These are phyloP conservation scores for Serendipita sp. DNA, from an alignment of 768 basidiomycete genomes.

Conservation along the genomic window DNA sequence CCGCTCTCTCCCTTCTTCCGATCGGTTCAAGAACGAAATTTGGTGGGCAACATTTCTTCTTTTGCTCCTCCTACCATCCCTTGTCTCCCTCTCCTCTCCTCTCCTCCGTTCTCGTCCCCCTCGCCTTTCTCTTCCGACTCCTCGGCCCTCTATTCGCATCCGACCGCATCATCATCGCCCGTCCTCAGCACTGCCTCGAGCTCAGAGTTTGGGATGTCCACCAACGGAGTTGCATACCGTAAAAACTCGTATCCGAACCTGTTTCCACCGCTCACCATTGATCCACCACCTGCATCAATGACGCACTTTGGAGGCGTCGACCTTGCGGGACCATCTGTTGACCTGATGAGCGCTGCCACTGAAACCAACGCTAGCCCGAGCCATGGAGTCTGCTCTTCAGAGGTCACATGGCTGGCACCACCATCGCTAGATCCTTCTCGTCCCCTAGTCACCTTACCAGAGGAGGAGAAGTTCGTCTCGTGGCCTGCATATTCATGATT, in stretches of 20 bases:
- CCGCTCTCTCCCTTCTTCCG: constrained; percentile 19
- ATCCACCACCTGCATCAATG: not conserved
- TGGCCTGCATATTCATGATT: not conserved
- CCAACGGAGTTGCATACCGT: not conserved
- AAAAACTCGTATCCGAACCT: not conserved
- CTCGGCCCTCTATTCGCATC: not conserved
- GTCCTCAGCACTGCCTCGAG: constrained; percentile 1
- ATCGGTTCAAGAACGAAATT: constrained; percentile 30
- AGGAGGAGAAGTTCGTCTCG: not conserved
- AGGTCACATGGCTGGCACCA: not conserved
- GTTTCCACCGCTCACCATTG: not conserved
- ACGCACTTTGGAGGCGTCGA: not conserved
- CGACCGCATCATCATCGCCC: not conserved
- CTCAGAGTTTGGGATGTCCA: not conserved
- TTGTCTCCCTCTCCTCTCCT: not conserved
- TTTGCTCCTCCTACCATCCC: constrained; percentile 13
- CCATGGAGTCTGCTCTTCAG: not conserved
- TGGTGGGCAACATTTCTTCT: constrained; percentile 32
- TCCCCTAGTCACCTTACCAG: not conserved
- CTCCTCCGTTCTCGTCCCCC: not conserved
- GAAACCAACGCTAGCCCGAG: not conserved
- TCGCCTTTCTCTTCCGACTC: not conserved
- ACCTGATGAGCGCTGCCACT: not conserved
- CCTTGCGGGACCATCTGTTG: not conserved
- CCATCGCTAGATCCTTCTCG: not conserved